Percentiles rank a stretch among this genome's conserved stretches.
These are phyloP conservation scores for Sarocladium oryzae DNA, from an alignment of 2,329 filamentous ascomycete genomes.

Conservation along the genomic window DNA sequence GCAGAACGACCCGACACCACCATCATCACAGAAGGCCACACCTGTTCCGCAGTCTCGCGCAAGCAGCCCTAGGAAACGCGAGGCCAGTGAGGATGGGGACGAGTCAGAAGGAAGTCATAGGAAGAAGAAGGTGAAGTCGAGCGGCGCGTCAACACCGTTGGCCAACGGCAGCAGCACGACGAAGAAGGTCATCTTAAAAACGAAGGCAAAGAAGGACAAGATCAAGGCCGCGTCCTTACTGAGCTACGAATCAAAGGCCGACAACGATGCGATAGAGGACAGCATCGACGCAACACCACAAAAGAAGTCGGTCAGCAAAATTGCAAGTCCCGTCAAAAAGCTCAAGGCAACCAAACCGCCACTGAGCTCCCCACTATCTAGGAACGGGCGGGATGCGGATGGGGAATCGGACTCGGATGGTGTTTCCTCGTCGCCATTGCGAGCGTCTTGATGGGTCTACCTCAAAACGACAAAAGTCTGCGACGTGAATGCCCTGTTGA, in stretches of 20 bases:
- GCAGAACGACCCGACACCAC: slow-evolving; percentile 51
- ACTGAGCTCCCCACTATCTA: slow-evolving; percentile 42
- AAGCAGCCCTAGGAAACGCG: slow-evolving; percentile 50
- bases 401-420: slow-evolving; percentile 51
- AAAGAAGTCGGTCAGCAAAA: slow-evolving; percentile 29
- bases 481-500: no score
- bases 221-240: slow-evolving; percentile 43
- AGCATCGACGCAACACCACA: slow-evolving; percentile 24
- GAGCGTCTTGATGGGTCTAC: not conserved
- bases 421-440: slow-evolving; percentile 44
- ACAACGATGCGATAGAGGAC: slow-evolving; percentile 20
- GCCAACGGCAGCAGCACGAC: slow-evolving; percentile 21
- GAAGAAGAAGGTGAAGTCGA: slow-evolving; percentile 50
- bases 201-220: slow-evolving; percentile 51
- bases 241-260: slow-evolving; percentile 40
- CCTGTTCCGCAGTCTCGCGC: slow-evolving; percentile 48
- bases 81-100: slow-evolving; percentile 49
- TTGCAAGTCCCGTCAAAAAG: slow-evolving; percentile 35
- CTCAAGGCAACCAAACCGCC: slow-evolving; percentile 40
- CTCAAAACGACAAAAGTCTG: no score
- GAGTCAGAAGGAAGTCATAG: slow-evolving; percentile 40
- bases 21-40: slow-evolving; percentile 57
- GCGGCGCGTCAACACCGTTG: not conserved
- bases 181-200: slow-evolving; percentile 52
- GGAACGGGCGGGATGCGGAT: slow-evolving; percentile 42